Percentiles rank a stretch among this genome's conserved stretches.
Conservation (phyloP, 208 protist species). For the Leishmania tarentolae region DNA sequence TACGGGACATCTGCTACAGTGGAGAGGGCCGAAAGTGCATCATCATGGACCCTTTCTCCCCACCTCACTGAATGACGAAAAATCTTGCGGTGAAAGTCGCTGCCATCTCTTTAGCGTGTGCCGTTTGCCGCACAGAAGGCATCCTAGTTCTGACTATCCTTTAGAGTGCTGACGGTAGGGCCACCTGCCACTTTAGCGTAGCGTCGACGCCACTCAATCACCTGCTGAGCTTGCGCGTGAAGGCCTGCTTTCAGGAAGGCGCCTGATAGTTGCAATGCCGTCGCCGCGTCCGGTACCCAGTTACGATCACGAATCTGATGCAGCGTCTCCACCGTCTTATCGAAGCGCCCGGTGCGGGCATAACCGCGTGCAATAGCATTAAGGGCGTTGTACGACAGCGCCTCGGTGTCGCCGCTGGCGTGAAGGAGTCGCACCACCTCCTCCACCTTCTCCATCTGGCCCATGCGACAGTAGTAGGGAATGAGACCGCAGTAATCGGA, state of each 20-base stretch:
- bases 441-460: conserved; percentile 76
- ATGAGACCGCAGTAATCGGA: conserved; percentile 65
- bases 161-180: background rate
- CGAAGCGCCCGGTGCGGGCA: conserved; percentile 69
- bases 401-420: conserved; percentile 22
- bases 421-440: conserved; percentile 46
- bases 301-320: conserved; percentile 80
- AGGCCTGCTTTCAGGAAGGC: conserved; percentile 86
- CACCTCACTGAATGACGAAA: no score
- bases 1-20: no score
- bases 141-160: background rate
- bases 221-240: conserved; percentile 87
- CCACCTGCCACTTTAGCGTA: conserved; percentile 60
- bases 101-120: background rate
- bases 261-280: conserved; percentile 71
- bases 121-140: background rate
- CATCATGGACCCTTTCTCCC: no score
- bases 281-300: conserved; percentile 83
- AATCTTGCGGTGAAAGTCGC: no score
- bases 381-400: conserved; percentile 65
- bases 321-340: conserved; percentile 84
- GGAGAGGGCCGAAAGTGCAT: no score
- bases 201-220: conserved; percentile 86
- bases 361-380: conserved; percentile 87
- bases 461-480: conserved; percentile 83